These are phyloP conservation scores for Bruguiera parviflora DNA, from an alignment of 345 rosid genomes.

Conservation along the genomic window DNA sequence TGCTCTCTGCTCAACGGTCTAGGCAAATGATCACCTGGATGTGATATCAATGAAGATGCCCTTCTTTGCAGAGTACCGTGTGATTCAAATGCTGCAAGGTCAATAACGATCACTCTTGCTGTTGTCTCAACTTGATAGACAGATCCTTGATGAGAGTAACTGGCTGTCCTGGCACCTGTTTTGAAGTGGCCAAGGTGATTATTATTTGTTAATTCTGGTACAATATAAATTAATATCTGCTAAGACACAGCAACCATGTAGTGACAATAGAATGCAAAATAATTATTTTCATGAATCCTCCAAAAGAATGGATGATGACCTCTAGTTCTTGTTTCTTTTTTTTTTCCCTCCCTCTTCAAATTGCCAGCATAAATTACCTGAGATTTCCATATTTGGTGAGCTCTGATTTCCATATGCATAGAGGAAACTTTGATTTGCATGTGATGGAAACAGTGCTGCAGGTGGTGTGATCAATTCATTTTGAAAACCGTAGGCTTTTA, in stretches of 20 bases:
- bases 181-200: too few species aligned
- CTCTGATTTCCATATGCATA: slow-evolving; percentile 15
- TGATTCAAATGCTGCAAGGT: slow-evolving; percentile 52
- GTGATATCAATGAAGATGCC: slow-evolving; percentile 45
- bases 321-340: not conserved
- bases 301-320: too few species aligned
- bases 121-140: slow-evolving; percentile 65
- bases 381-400: slow-evolving; percentile 35
- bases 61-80: slow-evolving; percentile 38
- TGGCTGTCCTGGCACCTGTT: slow-evolving; percentile 32
- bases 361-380: slow-evolving; percentile 42
- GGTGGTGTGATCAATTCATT: slow-evolving; percentile 65
- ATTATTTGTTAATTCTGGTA: too few species aligned
- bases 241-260: not conserved
- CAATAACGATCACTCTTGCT: slow-evolving; percentile 69
- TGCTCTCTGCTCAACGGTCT: slow-evolving; percentile 54
- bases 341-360: not conserved
- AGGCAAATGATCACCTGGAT: slow-evolving; percentile 44
- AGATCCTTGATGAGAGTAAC: slow-evolving; percentile 57
- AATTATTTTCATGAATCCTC: too few species aligned
- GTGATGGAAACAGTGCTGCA: slow-evolving; percentile 50
- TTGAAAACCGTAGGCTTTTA: slow-evolving; percentile 52
- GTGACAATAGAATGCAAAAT: too few species aligned
- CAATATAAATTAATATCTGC: not conserved
- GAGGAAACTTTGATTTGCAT: slow-evolving; percentile 48